These are phyloP conservation scores for Geotrichum reessii DNA, from an alignment of 1,139 yeast genomes.

Conservation along the genomic window DNA sequence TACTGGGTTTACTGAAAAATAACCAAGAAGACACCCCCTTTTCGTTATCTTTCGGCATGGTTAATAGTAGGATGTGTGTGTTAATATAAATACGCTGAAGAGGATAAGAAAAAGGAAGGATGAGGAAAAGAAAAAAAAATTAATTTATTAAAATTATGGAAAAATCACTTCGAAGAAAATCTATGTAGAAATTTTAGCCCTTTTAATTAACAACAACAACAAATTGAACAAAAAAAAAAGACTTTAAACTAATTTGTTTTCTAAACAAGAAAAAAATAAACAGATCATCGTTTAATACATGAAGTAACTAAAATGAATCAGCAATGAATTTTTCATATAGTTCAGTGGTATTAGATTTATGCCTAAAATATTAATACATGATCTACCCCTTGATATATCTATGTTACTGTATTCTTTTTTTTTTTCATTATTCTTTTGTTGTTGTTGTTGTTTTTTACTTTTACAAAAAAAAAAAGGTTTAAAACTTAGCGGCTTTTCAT, in stretches of 20 bases:
- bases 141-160: not conserved
- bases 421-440: not conserved
- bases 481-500: no score
- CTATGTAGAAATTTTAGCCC: not conserved
- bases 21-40: conserved; percentile 9
- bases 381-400: not conserved
- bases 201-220: not conserved
- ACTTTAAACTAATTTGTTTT: no score
- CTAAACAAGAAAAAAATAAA: no score
- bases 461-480: no score
- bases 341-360: not conserved
- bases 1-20: not conserved
- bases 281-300: no score
- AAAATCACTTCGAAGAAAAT: not conserved
- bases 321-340: not conserved
- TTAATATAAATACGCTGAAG: not conserved
- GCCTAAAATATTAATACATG: not conserved
- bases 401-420: not conserved
- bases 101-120: not conserved
- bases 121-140: not conserved
- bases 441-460: not conserved
- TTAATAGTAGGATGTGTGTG: not conserved
- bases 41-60: conserved; percentile 17
- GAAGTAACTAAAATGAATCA: no score
- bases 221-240: not conserved